Percentiles rank a stretch among this genome's conserved stretches.
phyloP scores from a whole-genome alignment of 2,329 filamentous ascomycete genomes.

The Fusarium illudens region DNA sequence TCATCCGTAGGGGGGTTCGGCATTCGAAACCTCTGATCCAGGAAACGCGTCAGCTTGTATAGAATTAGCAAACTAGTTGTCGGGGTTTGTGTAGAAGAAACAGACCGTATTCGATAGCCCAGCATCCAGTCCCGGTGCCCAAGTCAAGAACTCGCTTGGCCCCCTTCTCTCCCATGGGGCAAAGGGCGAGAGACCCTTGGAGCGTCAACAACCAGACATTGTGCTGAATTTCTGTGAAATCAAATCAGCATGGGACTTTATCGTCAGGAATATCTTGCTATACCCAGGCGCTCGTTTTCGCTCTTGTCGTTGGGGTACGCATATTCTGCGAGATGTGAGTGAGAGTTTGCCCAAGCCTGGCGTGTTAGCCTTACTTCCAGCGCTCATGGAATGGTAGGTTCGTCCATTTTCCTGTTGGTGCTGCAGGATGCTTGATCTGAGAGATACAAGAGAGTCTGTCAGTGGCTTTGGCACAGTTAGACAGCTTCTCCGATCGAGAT shows the following conservation, averaged over 20 bases:
- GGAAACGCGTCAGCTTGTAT: background rate
- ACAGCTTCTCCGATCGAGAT: background rate
- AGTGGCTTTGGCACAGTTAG: background rate
- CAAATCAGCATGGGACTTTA: background rate
- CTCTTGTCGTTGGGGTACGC: background rate
- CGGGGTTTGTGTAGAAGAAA: background rate
- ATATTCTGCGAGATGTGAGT: background rate
- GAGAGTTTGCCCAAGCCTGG: background rate
- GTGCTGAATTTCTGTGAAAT: constrained; percentile 5
- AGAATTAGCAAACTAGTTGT: background rate
- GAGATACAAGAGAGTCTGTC: constrained; percentile 6
- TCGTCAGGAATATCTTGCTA: too few relatives aligned
- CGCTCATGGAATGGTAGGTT: constrained; percentile 4
- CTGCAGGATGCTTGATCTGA: constrained; percentile 2
- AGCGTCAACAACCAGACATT: constrained; percentile 3
- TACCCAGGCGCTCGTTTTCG: constrained; percentile 12
- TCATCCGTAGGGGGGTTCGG: background rate
- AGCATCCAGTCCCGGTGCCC: constrained; percentile 13
- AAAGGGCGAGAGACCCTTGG: background rate
- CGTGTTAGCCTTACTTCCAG: background rate
- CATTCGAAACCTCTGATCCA: background rate
- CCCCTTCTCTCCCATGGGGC: background rate
- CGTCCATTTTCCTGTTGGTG: constrained; percentile 10
- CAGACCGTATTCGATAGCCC: constrained; percentile 20
- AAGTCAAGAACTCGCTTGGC: constrained; percentile 13